phyloP scores from a whole-genome alignment of 805 yeast species.

The Zygotorulaspora danielsina region DNA sequence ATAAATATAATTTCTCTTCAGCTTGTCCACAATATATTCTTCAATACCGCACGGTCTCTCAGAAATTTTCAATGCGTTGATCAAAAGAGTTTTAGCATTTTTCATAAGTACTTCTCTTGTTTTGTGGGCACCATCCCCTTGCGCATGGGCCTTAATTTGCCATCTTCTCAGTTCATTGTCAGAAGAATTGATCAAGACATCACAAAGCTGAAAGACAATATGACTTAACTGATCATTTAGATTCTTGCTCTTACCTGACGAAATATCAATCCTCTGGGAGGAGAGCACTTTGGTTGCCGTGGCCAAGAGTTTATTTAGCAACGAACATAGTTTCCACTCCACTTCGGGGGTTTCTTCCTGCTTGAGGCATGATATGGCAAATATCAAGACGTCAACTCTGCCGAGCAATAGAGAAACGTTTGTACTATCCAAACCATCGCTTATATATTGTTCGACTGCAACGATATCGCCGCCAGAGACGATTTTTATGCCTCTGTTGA shows the following conservation, averaged over 20 bases:
- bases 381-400: conserved; percentile 20
- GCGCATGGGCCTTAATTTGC: conserved; percentile 13
- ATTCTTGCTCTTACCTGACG: conserved; percentile 11
- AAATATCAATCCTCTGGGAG: conserved; percentile 12
- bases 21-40: conserved; percentile 30
- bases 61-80: conserved; percentile 26
- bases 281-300: conserved; percentile 18
- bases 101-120: conserved; percentile 20
- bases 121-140: conserved; percentile 5
- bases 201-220: conserved; percentile 28
- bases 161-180: conserved; percentile 29
- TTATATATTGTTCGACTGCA: conserved; percentile 11
- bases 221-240: conserved; percentile 23
- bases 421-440: background rate
- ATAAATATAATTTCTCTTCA: conserved; percentile 30
- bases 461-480: conserved; percentile 12
- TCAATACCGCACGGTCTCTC: conserved; percentile 31
- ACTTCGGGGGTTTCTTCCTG: background rate
- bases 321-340: conserved; percentile 24
- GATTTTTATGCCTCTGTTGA: conserved; percentile 16
- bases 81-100: conserved; percentile 24
- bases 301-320: conserved; percentile 17
- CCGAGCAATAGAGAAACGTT: conserved; percentile 15
- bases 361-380: conserved; percentile 16
- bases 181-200: conserved; percentile 21